Evolutionary conservation across 1,284 basidiomycete genomes (phyloP).

Genomic region (Leccinum cinnamomeum): DNA sequence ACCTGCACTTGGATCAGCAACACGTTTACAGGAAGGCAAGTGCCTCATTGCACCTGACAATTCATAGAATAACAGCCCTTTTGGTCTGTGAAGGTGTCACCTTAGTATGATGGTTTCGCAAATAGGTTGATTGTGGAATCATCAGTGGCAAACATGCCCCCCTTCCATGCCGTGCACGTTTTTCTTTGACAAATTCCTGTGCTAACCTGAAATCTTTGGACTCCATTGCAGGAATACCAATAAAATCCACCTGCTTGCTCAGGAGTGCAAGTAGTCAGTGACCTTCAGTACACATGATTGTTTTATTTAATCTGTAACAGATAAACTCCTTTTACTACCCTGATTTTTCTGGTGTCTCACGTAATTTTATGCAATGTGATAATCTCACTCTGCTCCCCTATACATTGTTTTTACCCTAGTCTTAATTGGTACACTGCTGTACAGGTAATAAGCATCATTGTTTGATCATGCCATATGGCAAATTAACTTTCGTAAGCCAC

Average conservation of each 20-base stretch:
- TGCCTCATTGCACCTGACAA: slow-evolving; percentile 6
- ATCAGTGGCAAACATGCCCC: slow-evolving; percentile 1
- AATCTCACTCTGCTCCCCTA: no score
- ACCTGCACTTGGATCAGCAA: background rate
- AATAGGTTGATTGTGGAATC: slow-evolving; percentile 2
- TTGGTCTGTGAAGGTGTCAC: slow-evolving; percentile 10
- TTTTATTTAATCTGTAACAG: no score
- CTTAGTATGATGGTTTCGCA: slow-evolving; percentile 2
- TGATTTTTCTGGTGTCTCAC: no score
- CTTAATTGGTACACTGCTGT: no score
- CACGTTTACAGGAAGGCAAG: background rate
- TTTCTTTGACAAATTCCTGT: background rate
- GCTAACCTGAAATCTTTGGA: background rate
- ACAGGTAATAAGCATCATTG: no score
- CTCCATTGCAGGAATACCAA: background rate
- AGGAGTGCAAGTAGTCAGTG: slow-evolving; percentile 4
- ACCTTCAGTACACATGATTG: no score
- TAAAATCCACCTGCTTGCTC: background rate
- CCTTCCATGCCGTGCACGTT: no score
- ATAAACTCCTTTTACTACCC: no score
- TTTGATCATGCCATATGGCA: no score
- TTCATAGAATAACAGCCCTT: slow-evolving; percentile 13
- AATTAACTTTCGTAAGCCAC: no score
- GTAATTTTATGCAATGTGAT: no score
- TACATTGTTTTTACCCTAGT: no score